Conservation (phyloP, 257 asterid genomes). For the Salvia rosmarinus region DNA sequence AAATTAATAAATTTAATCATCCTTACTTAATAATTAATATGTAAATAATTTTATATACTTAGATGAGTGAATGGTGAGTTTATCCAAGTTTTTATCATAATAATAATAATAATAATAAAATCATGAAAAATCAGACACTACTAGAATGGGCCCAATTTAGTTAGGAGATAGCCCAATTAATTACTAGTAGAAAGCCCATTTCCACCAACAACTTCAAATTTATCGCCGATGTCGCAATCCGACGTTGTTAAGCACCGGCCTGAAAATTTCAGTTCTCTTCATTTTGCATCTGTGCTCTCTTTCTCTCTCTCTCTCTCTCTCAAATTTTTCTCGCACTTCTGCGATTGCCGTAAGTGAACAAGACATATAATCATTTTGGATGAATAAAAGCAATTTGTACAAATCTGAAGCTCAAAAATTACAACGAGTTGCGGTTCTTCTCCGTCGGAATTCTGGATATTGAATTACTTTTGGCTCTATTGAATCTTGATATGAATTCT, state of each 20-base stretch:
- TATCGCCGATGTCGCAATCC: conserved; percentile 22
- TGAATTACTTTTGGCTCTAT: not conserved
- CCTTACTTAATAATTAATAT: too few species aligned
- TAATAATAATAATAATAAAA: too few species aligned
- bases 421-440: not conserved
- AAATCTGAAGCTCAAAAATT: not conserved
- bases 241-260: conserved; percentile 27
- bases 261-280: not conserved
- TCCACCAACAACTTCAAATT: not conserved
- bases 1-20: too few species aligned
- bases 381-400: not conserved
- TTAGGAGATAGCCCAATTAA: not conserved
- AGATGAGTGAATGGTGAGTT: too few species aligned
- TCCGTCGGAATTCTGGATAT: not conserved
- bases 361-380: not conserved
- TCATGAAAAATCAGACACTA: not conserved
- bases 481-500: conserved; percentile 8
- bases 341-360: not conserved
- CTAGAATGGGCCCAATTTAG: not conserved
- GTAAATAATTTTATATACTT: too few species aligned
- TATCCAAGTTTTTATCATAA: too few species aligned
- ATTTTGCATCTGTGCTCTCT: not conserved
- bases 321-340: not conserved
- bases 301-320: not conserved
- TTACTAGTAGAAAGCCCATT: not conserved